Conservation (phyloP, 2,329 filamentous ascomycete genomes). For the Sclerotiophoma versabilis region DNA sequence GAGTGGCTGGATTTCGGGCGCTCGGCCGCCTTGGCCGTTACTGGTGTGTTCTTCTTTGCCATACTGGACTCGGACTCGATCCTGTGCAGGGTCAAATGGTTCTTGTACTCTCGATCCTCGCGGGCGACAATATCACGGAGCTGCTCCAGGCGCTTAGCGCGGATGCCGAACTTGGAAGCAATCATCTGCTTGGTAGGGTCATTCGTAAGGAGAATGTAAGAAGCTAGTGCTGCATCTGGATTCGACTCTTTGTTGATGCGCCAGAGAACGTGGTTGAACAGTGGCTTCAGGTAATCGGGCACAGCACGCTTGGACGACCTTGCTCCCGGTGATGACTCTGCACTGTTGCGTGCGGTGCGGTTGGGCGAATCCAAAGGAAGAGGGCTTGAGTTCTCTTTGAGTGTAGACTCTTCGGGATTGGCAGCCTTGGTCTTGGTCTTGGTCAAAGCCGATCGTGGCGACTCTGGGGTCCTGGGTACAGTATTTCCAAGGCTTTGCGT, state of each 20-base stretch:
- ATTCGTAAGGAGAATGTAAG: slow-evolving; percentile 61
- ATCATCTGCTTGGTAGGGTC: slow-evolving; percentile 55
- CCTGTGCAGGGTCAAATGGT: slow-evolving; percentile 48
- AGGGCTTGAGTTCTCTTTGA: slow-evolving; percentile 28
- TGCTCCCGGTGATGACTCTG: slow-evolving; percentile 28
- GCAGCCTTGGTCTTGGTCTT: slow-evolving; percentile 24
- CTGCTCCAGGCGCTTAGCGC: slow-evolving; percentile 58
- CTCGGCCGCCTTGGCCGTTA: slow-evolving; percentile 26
- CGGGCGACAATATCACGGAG: slow-evolving; percentile 57
- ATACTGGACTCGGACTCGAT: slow-evolving; percentile 42
- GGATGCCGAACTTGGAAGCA: slow-evolving; percentile 59
- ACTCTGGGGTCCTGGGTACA: slow-evolving; percentile 50
- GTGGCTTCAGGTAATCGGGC: slow-evolving; percentile 53
- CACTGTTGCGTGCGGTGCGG: slow-evolving; percentile 42
- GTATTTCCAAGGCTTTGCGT: slow-evolving; percentile 49
- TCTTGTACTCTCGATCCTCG: slow-evolving; percentile 58
- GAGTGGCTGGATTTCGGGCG: slow-evolving; percentile 41
- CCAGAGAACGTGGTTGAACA: slow-evolving; percentile 62
- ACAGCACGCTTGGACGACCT: slow-evolving; percentile 42
- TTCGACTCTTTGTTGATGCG: slow-evolving; percentile 59
- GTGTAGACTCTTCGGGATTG: slow-evolving; percentile 25
- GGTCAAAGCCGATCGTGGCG: slow-evolving; percentile 49
- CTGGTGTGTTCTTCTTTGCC: slow-evolving; percentile 21
- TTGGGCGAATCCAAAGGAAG: slow-evolving; percentile 29
- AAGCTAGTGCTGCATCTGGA: slow-evolving; percentile 56